These are phyloP conservation scores for Leucosporidium yakuticum DNA, from an alignment of 768 basidiomycete genomes.

Conservation along the genomic window DNA sequence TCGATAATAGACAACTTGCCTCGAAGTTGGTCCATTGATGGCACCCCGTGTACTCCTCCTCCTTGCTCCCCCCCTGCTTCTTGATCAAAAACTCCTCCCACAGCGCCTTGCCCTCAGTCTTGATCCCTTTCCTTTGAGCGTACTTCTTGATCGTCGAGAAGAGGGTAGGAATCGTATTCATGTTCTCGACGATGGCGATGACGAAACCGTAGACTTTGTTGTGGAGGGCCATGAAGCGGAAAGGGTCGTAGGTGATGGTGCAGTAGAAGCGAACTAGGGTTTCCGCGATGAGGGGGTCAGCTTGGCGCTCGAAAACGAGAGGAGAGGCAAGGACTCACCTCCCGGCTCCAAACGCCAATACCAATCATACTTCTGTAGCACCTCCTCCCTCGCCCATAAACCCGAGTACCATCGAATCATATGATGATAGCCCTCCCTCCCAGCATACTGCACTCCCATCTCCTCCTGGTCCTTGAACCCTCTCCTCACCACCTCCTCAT, in stretches of 20 bases:
- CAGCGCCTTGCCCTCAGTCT: background rate
- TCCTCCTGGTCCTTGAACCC: slow-evolving; percentile 19
- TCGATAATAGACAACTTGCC: background rate
- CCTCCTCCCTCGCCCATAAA: slow-evolving; percentile 11
- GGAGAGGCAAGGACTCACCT: slow-evolving; percentile 1
- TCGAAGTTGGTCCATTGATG: slow-evolving; percentile 28
- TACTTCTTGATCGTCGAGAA: slow-evolving; percentile 1
- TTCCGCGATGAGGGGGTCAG: too few relatives aligned
- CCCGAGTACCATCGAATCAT: slow-evolving; percentile 28
- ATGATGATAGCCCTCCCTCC: slow-evolving; percentile 31
- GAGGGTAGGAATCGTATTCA: slow-evolving; percentile 23
- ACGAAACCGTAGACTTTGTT: slow-evolving; percentile 28
- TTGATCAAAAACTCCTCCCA: slow-evolving; percentile 15
- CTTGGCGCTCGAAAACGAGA: background rate
- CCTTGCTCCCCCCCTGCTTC: background rate
- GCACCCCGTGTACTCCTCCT: slow-evolving; percentile 4
- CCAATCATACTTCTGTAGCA: slow-evolving; percentile 20
- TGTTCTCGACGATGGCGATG: slow-evolving; percentile 26
- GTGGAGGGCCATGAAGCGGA: slow-evolving; percentile 22
- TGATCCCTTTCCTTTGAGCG: background rate
- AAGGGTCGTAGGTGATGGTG: slow-evolving; percentile 27
- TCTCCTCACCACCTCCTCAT: background rate
- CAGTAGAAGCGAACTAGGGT: slow-evolving; percentile 22
- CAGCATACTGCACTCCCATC: slow-evolving; percentile 25
- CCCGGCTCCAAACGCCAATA: slow-evolving; percentile 24